phyloP scores from a whole-genome alignment of 257 asterid species.

The Ophiorrhiza pumila region DNA sequence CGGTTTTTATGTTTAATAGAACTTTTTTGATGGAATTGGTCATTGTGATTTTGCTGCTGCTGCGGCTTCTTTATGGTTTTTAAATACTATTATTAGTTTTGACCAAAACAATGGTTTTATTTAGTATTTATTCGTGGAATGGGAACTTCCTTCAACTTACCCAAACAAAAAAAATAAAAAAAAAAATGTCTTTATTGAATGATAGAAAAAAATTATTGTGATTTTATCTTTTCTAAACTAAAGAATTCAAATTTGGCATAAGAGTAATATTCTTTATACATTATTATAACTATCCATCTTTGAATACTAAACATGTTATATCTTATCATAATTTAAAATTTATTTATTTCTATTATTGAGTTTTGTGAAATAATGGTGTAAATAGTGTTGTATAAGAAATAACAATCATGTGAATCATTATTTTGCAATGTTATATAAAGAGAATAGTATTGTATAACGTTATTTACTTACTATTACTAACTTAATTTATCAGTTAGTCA shows the following conservation, averaged over 20 bases:
- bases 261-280: background rate
- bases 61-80: no score
- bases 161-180: no score
- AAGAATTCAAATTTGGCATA: constrained; percentile 12
- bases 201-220: no score
- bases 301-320: background rate
- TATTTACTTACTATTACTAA: no score
- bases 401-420: no score
- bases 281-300: background rate
- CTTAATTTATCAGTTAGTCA: no score
- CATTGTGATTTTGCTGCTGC: no score
- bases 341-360: background rate
- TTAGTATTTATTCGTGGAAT: background rate
- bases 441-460: no score
- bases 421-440: no score
- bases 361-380: background rate
- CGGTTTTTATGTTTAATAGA: background rate
- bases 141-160: background rate
- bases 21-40: background rate
- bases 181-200: background rate
- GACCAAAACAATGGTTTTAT: constrained; percentile 15
- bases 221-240: background rate
- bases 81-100: background rate
- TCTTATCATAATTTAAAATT: background rate
- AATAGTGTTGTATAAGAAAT: no score